Evolutionary conservation across 2,329 filamentous ascomycete species (phyloP), one percentile per base, ranked within the genome.

Genomic region (Zopfia rhizophila): DNA sequence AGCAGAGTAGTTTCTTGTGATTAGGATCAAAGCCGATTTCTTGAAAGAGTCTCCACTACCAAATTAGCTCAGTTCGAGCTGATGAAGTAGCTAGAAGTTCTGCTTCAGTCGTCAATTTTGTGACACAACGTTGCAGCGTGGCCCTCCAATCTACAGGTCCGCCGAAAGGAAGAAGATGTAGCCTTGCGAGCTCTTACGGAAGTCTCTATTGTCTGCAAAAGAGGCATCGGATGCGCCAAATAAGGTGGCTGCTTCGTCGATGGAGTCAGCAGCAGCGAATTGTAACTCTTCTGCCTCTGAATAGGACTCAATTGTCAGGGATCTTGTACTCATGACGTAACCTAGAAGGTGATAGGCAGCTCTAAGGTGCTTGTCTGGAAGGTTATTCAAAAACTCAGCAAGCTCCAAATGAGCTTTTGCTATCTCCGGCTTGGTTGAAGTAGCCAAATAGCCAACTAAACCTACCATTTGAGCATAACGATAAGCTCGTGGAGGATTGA

Each of bases 71-170:
- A n/a, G n/a, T n/a, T n/a, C n/a, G n/a, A 42, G 53, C 24, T 25
- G 31, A 17, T 13, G 16, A 44, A 18, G 49, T 6, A 41, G 50
- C 41, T 11, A 59, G 24, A 4, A 59, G 41, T 23, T 61, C 48
- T 8, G 55, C 55, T 40, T 61, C 43, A n/a, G 51, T 62, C 3
- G 51, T 62, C 13, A 45, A 58, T 25, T 50, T 61, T 1, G 48
- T 61, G 23, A 63, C 49, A n/a, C n/a, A n/a, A n/a, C n/a, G n/a
- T n/a, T n/a, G n/a, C n/a, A n/a, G n/a, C n/a, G n/a, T n/a, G n/a
- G n/a, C n/a, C n/a, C n/a, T n/a, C 32, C 11, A 36, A 8, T 13
- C 32, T 10, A 21, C 14, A 10, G 22, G 18, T 17, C 32, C 18
- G 11, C 18, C 18, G 22, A 36, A 36, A 36, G 32, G 10, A 18